Evolutionary conservation across 768 basidiomycete genomes (phyloP), one percentile per base, ranked within the genome.

Genomic region (Butyriboletus loyo): DNA sequence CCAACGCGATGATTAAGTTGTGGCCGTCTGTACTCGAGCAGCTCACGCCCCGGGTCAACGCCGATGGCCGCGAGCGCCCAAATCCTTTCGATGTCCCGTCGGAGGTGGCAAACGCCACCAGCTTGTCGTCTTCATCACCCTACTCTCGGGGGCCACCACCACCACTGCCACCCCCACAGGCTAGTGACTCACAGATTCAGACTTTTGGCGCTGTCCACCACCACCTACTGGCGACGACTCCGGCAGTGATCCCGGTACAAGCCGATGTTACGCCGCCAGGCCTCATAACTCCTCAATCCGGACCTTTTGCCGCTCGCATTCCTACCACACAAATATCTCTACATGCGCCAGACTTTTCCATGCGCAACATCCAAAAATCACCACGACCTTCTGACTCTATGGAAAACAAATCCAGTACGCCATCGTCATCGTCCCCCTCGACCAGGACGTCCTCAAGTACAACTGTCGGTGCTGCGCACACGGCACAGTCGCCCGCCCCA

Each of bases 311-410:
- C 59, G 73, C 77, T 52, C 75, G 76, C 46, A 71, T 73, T 60
- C 83, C 77, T 73, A 85, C 75, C 65, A 80, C 80, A 43, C 71
- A 74, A 52, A 82, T 92, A 68, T 85, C 91, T 58, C 78, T 93
- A 74, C 85, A 90, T 87, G 86, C 87, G 28, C 90, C 91, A 68
- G 80, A 84, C 66, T 89, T 91, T 75, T 82, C 84, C 68, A 90
- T 89, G 85, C 83, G 83, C 65, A 80, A 77, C 67, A 79, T 77
- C 54, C 73, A 78, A 63, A 73, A 72, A 53, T 66, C 68, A 46
- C 46, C 62, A 17, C 67, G 55, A 27, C 60, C 34, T 53, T 59
- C 65, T 74, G 43, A 67, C 53, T 25, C 66, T 27, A 68, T 72
- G 66, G 68, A 68, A 55, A 69, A 67, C 62, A 69, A 65, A 46